A percentile compares a stretch with the other conserved stretches of the same genome.
Conservation (phyloP, 257 asterid species). For the Anisodus acutangulus region DNA sequence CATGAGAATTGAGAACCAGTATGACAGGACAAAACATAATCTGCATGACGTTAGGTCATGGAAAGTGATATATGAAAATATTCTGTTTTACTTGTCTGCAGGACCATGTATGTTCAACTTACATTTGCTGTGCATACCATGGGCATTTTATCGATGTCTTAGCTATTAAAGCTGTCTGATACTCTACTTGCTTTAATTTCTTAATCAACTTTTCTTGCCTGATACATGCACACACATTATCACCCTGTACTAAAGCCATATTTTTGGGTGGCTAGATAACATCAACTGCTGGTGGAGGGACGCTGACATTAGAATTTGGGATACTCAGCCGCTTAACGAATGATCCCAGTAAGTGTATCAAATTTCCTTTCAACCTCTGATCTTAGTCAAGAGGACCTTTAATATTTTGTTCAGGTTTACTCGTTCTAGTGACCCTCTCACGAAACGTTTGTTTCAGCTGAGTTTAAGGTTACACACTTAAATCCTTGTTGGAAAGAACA, state of each 20-base stretch:
- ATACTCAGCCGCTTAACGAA: slow-evolving; percentile 94
- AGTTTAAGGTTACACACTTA: not conserved
- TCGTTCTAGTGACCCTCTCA: not conserved
- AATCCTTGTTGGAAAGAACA: slow-evolving; percentile 7
- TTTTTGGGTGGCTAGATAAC: slow-evolving; percentile 67
- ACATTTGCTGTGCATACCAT: not conserved
- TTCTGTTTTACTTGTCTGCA: slow-evolving; percentile 4
- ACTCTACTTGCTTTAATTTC: not conserved
- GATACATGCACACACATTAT: slow-evolving; percentile 22
- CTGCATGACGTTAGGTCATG: not conserved
- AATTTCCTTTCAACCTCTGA: slow-evolving; percentile 11
- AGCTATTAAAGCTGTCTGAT: slow-evolving; percentile 18
- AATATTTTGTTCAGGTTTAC: not conserved
- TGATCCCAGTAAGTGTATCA: slow-evolving; percentile 67
- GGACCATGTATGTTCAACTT: slow-evolving; percentile 23
- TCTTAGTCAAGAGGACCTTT: slow-evolving; percentile 22
- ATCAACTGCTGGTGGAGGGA: slow-evolving; percentile 99
- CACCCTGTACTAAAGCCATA: slow-evolving; percentile 27
- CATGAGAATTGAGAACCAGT: slow-evolving; percentile 16
- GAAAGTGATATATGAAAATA: not conserved
- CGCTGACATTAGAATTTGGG: slow-evolving; percentile 93
- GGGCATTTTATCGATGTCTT: not conserved
- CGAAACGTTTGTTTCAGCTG: not conserved
- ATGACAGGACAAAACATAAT: slow-evolving; percentile 13
- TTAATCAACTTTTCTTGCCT: slow-evolving; percentile 15